Conservation (phyloP, 257 asterid species). For the Solanum dulcamara region DNA sequence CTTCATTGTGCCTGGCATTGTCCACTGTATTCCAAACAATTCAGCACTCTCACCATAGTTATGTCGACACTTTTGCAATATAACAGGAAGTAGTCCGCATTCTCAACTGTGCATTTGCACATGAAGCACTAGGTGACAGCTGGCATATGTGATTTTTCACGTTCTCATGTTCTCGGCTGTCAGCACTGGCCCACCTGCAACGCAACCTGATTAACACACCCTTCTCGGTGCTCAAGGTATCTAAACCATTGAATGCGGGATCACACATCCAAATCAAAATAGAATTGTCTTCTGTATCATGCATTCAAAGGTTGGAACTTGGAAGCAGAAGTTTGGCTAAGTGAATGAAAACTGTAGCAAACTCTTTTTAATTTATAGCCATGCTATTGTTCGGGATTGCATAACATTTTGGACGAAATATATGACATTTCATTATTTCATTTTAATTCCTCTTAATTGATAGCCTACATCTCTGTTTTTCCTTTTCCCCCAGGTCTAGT, state of each 20-base stretch:
- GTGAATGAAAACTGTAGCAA: background rate
- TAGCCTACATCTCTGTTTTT: background rate
- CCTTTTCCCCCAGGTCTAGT: background rate
- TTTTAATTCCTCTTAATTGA: no score
- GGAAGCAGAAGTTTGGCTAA: background rate
- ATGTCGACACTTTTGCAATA: background rate
- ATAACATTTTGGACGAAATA: background rate
- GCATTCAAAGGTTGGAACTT: background rate
- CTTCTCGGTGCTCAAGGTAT: background rate
- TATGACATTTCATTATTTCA: background rate
- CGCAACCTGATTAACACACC: background rate
- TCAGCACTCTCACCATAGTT: background rate
- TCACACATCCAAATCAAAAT: background rate
- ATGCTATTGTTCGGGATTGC: background rate
- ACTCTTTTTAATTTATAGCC: background rate
- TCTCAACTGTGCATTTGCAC: background rate
- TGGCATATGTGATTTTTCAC: background rate
- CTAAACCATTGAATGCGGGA: background rate
- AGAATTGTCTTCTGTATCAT: background rate
- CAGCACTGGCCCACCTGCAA: background rate
- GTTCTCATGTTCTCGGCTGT: background rate
- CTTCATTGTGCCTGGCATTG: background rate
- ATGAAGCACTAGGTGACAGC: background rate
- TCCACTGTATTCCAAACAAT: background rate
- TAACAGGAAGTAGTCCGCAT: background rate